These are phyloP conservation scores for Talaromyces sp. DNA, from an alignment of 2,329 filamentous ascomycete species.

Conservation along the genomic window DNA sequence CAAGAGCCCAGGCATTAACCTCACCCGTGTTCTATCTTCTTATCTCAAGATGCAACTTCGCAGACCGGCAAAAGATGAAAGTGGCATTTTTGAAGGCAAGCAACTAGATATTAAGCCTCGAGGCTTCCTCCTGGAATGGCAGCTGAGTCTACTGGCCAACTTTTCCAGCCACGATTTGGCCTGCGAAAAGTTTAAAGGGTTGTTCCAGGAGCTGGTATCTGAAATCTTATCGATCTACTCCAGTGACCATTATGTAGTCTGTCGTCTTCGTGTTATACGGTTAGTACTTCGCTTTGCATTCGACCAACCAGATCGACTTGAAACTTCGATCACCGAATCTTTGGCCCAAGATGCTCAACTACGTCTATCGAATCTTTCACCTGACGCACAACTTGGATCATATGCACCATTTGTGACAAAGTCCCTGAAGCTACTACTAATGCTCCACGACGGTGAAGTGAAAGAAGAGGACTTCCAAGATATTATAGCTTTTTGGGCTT, in stretches of 20 bases:
- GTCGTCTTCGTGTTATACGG: slow-evolving; percentile 36
- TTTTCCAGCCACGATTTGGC: slow-evolving; percentile 26
- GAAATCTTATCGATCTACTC: slow-evolving; percentile 36
- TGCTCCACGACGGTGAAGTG: slow-evolving; percentile 34
- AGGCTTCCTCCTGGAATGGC: slow-evolving; percentile 37
- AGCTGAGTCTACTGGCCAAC: slow-evolving; percentile 36
- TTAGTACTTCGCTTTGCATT: slow-evolving; percentile 34
- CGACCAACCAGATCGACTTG: slow-evolving; percentile 30
- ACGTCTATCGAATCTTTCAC: slow-evolving; percentile 21
- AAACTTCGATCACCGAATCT: slow-evolving; percentile 26
- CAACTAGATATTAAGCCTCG: slow-evolving; percentile 26
- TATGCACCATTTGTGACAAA: slow-evolving; percentile 31
- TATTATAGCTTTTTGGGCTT: slow-evolving; percentile 35
- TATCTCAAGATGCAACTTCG: slow-evolving; percentile 38
- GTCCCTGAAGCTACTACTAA: slow-evolving; percentile 34
- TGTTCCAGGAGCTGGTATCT: slow-evolving; percentile 28
- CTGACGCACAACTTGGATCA: slow-evolving; percentile 28
- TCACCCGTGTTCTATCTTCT: slow-evolving; percentile 37
- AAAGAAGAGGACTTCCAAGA: slow-evolving; percentile 26
- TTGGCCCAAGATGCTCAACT: slow-evolving; percentile 28
- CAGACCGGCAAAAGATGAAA: slow-evolving; percentile 26
- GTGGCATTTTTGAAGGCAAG: slow-evolving; percentile 32
- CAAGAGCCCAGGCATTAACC: slow-evolving; percentile 34
- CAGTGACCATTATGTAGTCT: slow-evolving; percentile 32
- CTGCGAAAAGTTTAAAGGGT: slow-evolving; percentile 28